Base-by-base conservation (phyloP, 495 filamentous ascomycete genomes). In the Penicillium mononematosum region DNA sequence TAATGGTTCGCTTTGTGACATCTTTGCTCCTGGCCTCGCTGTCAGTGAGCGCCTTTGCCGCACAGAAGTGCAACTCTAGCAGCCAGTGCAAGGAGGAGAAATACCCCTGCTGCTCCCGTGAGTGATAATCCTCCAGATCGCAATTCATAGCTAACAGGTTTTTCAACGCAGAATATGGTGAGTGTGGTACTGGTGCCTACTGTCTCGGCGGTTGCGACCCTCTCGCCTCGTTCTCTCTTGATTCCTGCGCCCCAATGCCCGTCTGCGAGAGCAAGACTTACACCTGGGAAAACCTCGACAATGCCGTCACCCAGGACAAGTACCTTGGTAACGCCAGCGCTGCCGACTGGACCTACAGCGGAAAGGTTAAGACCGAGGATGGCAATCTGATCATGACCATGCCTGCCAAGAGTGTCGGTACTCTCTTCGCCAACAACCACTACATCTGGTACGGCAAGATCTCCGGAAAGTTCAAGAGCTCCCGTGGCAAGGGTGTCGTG, bases 391-490 rank as follows among this genome's bases (percentile, higher is more conserved):
- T 97, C 44, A 78, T 98, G 60, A 98, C 93, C 57, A 93, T 98
- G 90, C 86, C 88, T 45, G 80, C 86, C 50, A 89, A 90, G 22
- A 86, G 84, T 46, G 93, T 92, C 32, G 80, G 80, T 39, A 96
- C 92, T n/a, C 85, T 98, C 17, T 76, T 98, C 48, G 86, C 91
- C 25, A 89, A 89, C 59, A 93, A 91, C 52, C 80, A 85, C 53
- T 97, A 98, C 70, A 86, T 98, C 75, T 98, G 93, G 95, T 98
- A 98, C 70, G 94, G 94, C 66, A 96, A 88, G 71, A 84, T 98
- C 60, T 88, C 85, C 64, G 91, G 89, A 17, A 88, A 78, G 25
- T 77, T 98, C 72, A 96, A 92, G 82, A 92, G 90, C 7, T 88
- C 87, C 56, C 84, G 88, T 63, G 92, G 91, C 43, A 70, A 75